Base-by-base conservation (phyloP, 2,329 filamentous ascomycete genomes). In the Neurospora sp. region DNA sequence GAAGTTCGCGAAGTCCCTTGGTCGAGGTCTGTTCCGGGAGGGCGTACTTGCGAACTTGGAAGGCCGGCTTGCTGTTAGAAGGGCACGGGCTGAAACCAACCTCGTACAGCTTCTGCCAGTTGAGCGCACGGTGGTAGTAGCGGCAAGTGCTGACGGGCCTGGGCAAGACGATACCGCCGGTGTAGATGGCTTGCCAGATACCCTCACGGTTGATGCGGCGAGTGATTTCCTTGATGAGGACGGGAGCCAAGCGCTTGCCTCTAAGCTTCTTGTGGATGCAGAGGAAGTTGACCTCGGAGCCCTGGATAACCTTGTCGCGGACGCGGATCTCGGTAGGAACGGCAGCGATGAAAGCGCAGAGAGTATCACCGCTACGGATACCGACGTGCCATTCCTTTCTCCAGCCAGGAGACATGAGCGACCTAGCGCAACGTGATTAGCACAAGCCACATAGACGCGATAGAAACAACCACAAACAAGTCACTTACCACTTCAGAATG, bases 261-360 rank as follows among this genome's bases (percentile, higher is more conserved):
- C 96, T 92, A 39, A 99, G 89, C 82, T 98, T 98, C 85, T 98
- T 98, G 85, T 99, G 96, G 69, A 99, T 91, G 78, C 94, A 97
- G 74, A 99, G 90, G 82, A 98, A 99, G 84, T 99, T 99, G 82
- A 99, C 96, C 80, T 99, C 96, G 67, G 92, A 93, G 75, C 92
- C 90, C 73, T 89, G 87, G 71, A 99, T 82, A 70, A 87, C 82
- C 71, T 91, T 91, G 71, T 91, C 84, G 73, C 94, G 91, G 62
- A 99, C 90, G 68, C 91, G 90, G 70, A 99, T 84, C 73, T 90
- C 87, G 71, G 96, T 90, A 0, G 96, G 96, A 66, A 98, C 92
- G 75, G 93, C 96, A 52, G 93, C 96, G 78, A 99, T 98, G 81
- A 97, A 97, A 70, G 94, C 96, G 68, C 97, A 93, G 17, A 99